phyloP scores from a whole-genome alignment of 371 early-diverging fungal species.

The Rhizopus delemar region DNA sequence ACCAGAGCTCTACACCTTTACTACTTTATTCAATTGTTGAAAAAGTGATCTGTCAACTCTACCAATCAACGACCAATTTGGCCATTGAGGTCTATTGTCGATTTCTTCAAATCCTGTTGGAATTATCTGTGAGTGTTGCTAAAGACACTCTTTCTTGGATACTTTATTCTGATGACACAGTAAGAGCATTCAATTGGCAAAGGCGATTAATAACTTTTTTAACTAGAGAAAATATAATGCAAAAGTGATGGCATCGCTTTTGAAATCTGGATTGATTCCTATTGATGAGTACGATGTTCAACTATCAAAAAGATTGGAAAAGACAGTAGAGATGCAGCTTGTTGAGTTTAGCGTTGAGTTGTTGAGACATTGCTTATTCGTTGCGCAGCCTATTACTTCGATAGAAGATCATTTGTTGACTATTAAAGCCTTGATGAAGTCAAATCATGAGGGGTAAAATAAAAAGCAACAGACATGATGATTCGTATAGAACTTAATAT shows the following conservation, averaged over 20 bases:
- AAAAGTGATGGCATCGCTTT: constrained; percentile 74
- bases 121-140: constrained; percentile 70
- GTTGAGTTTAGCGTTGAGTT: constrained; percentile 76
- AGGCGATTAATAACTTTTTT: not conserved
- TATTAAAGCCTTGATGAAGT: constrained; percentile 59
- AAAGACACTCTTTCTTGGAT: constrained; percentile 89
- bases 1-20: constrained; percentile 56
- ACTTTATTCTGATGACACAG: constrained; percentile 87
- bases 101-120: constrained; percentile 79
- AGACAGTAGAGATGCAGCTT: constrained; percentile 58
- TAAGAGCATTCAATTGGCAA: constrained; percentile 9
- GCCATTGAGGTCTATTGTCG: constrained; percentile 81
- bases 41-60: constrained; percentile 80
- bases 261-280: constrained; percentile 74
- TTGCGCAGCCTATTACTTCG: constrained; percentile 56
- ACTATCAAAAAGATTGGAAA: constrained; percentile 74
- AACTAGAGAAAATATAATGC: constrained; percentile 76
- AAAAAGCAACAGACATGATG: not conserved
- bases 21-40: constrained; percentile 80
- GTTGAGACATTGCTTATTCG: constrained; percentile 67
- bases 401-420: constrained; percentile 76
- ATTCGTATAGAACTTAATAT: not conserved
- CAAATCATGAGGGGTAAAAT: constrained; percentile 57
- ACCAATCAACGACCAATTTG: constrained; percentile 70
- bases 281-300: constrained; percentile 83